Conservation (phyloP, 257 asterid genomes). For the Cynanchum wilfordii region DNA sequence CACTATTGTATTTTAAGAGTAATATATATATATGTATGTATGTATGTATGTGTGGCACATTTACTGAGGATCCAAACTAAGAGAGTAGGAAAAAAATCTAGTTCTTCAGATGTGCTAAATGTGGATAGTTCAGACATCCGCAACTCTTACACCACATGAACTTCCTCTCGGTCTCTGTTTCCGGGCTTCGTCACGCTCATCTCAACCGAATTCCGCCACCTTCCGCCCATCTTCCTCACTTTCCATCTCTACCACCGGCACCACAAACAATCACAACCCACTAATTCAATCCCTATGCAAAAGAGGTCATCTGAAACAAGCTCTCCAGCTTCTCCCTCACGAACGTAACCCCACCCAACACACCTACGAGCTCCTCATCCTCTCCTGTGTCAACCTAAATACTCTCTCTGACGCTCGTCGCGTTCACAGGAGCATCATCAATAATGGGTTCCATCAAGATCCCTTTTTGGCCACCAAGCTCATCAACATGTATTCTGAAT, state of each 20-base stretch:
- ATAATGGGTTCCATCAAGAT: conserved; percentile 69
- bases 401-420: conserved; percentile 45
- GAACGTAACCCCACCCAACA: conserved; percentile 61
- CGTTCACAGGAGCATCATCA: conserved; percentile 47
- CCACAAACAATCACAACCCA: conserved; percentile 33
- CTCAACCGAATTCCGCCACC: conserved; percentile 19
- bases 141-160: conserved; percentile 32
- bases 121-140: conserved; percentile 31
- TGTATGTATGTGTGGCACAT: not conserved
- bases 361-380: conserved; percentile 77
- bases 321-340: conserved; percentile 54
- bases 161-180: conserved; percentile 17
- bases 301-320: conserved; percentile 72
- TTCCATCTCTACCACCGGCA: conserved; percentile 2
- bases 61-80: not conserved
- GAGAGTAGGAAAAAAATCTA: too few relatives aligned
- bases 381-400: conserved; percentile 44
- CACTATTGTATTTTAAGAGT: too few relatives aligned
- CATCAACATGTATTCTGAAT: conserved; percentile 50
- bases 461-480: conserved; percentile 90
- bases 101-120: conserved; percentile 11
- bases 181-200: conserved; percentile 17
- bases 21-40: too few relatives aligned
- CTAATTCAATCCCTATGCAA: conserved; percentile 73
- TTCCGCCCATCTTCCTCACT: conserved; percentile 19